Evolutionary conservation across 371 early-diverging fungal genomes (phyloP), one percentile per base, ranked within the genome.

Genomic region (Mucor sp.): DNA sequence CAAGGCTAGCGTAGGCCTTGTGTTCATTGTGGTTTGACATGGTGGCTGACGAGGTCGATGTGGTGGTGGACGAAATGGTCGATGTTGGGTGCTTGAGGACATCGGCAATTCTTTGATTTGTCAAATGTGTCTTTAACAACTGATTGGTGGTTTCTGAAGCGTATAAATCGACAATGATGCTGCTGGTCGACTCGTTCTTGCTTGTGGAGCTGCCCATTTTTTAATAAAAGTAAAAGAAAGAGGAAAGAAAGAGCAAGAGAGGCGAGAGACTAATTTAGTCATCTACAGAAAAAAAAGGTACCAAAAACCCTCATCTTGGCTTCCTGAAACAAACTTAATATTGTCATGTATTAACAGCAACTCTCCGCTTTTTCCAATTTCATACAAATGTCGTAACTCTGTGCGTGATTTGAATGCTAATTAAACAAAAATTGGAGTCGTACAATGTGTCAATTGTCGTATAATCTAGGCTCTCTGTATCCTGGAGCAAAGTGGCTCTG

Each of bases 121-220:
- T n/a, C 19, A 56, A 56, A 32, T 56, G 56, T 56, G 32, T 56
- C 32, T 32, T 56, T 27, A 56, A 7, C 32, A 56, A 32, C 17
- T 56, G 56, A 56, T 56, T 56, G 30, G 56, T 56, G 30, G 56
- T 56, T n/a, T 56, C 56, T 30, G 56, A 32, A 56, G 56, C 56
- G 28, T 56, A 32, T 27, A 56, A 56, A 56, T 56, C 56, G 0
- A 32, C 30, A 50, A 50, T 50, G 12, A 50, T 25, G 23, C 14
- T 50, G 50, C 50, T 25, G 12, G 50, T 25, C 23, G 50, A 12
- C 11, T 50, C 50, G 9, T 50, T 19, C 23, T 50, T 50, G 12
- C 50, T 50, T 11, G 50, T 50, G 9, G 25, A 50, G 4, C 50
- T 50, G 21, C 50, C 50, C 50, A 50, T 50, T 23, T 23, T 50